Evolutionary conservation across 805 yeast species (phyloP), one percentile per base, ranked within the genome.

Genomic region (Candida sakaeoensis): DNA sequence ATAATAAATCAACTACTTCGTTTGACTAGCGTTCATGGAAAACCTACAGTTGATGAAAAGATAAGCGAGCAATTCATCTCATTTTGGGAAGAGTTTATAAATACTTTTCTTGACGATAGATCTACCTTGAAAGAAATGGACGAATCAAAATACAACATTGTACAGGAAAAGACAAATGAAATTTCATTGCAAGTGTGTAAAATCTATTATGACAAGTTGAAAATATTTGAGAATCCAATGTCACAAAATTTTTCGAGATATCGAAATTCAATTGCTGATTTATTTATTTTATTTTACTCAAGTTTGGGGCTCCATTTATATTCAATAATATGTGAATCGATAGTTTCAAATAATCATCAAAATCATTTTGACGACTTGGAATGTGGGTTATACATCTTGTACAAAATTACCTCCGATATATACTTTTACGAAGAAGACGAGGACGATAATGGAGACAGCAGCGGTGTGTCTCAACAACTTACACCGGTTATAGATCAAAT

Each of bases 231-330:
- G 26, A 53, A 57, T 4, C 52, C 63, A 8, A 54, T 54, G 18
- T 57, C 65, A 42, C 70, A 72, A 15, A 95, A 83, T 47, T 86
- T 89, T 51, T 60, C 61, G 16, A 72, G 78, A 18, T 91, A 79
- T 58, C 72, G 97, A 49, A 63, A 77, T 23, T 91, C 84, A 45
- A 82, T 84, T 8, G 75, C 82, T 1, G 98, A 93, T 49, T 68
- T 90, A 27, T 76, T 86, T 47, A 93, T 88, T 40, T 68, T 78
- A 0, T 60, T 82, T 1, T 86, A 82, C 64, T 76, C 88, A 1
- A 65, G 85, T 4, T 67, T 87, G 26, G 86, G 85, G 27, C 40
- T 57, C 0, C 61, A 70, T 1, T 57, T 86, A 26, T 76, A 75
- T 46, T 36, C 47, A 10, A 24, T 26, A 3, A 39, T 46, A 9